Percentiles rank a stretch among this genome's conserved stretches.
phyloP scores from a whole-genome alignment of 2,329 filamentous ascomycete genomes.

The Alternaria gansuensis region DNA sequence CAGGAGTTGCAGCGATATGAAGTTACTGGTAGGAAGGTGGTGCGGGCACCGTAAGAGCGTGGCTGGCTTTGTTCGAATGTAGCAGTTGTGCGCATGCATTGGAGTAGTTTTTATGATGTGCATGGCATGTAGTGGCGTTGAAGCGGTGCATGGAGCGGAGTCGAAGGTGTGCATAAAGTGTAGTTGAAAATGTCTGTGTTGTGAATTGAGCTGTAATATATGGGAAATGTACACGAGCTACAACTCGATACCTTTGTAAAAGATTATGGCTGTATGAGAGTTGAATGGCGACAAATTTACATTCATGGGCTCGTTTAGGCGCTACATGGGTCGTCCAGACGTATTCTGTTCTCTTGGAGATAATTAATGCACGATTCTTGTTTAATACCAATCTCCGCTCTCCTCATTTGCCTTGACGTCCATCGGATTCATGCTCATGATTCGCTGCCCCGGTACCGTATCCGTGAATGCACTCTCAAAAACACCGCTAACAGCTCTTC shows the following conservation, averaged over 20 bases:
- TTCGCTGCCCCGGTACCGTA: constrained; percentile 65
- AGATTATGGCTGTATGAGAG: background rate
- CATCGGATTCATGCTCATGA: constrained; percentile 67
- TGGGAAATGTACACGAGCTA: background rate
- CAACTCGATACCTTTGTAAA: background rate
- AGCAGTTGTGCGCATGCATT: constrained; percentile 6
- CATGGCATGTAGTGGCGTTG: background rate
- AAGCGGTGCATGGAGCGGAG: background rate
- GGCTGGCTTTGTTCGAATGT: background rate
- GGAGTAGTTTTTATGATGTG: background rate
- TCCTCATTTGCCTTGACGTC: constrained; percentile 64
- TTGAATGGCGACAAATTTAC: background rate
- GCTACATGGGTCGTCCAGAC: background rate
- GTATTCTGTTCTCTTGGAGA: background rate
- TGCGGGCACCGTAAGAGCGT: constrained; percentile 36
- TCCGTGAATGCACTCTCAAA: constrained; percentile 67
- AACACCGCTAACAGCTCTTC: constrained; percentile 65
- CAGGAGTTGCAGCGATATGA: constrained; percentile 48
- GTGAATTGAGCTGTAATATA: background rate
- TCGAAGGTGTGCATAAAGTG: background rate
- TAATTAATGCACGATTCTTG: background rate
- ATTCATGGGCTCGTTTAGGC: background rate
- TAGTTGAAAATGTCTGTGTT: background rate
- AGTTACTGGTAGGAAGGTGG: constrained; percentile 50
- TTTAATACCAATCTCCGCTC: constrained; percentile 67